Evolutionary conservation across 768 basidiomycete species (phyloP), one percentile per base, ranked within the genome.

Genomic region (Russula sp.): DNA sequence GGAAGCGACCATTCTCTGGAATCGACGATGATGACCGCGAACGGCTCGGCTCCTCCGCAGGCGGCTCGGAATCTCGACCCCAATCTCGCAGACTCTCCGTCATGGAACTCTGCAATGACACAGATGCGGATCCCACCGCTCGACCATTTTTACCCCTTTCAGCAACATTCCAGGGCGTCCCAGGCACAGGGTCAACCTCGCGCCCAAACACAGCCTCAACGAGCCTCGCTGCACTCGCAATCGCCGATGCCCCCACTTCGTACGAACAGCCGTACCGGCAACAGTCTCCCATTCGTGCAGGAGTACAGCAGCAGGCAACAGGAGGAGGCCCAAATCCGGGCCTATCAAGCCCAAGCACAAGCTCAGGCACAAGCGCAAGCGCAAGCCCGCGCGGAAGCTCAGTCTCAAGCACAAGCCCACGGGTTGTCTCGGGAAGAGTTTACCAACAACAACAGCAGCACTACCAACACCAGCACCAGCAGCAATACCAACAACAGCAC

Each of bases 21-120:
- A 77, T 83, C 72, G 84, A 85, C 74, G 79, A 79, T 74, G 79
- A 77, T 72, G 75, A 73, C n/a, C 30, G 72, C 69, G 75, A 77
- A 65, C 76, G 78, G 49, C 64, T 73, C 79, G 78, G 69, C 48
- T 65, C 72, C 73, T 67, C 69, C 73, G 61, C 68, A 59, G 79
- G 88, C 76, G 89, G 84, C 26, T 73, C 81, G 68, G 88, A 89
- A 69, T 89, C 87, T 71, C 80, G 90, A 71, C 90, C 90, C 67
- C 85, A 88, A 72, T 89, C 87, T 77, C 82, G 90, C 70, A 78
- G 90, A 65, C 84, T 92, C 82, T 81, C 86, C 75, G 86, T 92
- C 82, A 83, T 91, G 88, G 90, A 92, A 70, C 87, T 92, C 81
- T 90, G 89, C 83, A 90, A 91, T 82, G 88, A 88, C 79, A 73